phyloP scores from a whole-genome alignment of 78 protist genomes.

The Dictyostelium citrinum region DNA sequence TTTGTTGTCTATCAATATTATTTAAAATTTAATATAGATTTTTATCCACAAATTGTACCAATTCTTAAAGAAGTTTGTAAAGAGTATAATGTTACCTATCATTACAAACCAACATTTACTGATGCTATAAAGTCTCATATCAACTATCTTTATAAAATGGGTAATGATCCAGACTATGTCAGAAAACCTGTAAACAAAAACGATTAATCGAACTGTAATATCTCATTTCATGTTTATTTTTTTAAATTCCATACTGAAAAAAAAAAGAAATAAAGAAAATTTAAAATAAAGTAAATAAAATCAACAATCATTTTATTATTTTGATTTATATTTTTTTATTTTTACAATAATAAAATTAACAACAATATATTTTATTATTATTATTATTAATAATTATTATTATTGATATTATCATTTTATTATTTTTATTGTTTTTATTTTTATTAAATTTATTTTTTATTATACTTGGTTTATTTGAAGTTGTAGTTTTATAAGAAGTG shows the following conservation, averaged over 20 bases:
- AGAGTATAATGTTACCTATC: conserved; percentile 28
- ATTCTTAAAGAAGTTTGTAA: conserved; percentile 51
- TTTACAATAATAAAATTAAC: no score
- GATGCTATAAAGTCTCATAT: conserved; percentile 52
- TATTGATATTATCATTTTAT: no score
- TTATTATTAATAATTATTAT: no score
- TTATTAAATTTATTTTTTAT: background rate
- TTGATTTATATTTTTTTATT: no score
- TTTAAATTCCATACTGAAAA: no score
- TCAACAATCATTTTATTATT: no score
- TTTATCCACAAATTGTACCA: conserved; percentile 55
- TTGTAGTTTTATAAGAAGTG: background rate
- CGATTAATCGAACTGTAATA: background rate
- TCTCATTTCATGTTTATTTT: no score
- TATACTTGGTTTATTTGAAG: background rate
- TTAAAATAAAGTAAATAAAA: no score
- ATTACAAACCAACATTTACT: background rate
- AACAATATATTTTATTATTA: no score
- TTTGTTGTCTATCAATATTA: background rate
- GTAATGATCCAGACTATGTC: conserved; percentile 67
- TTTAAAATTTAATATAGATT: background rate
- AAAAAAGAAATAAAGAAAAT: no score
- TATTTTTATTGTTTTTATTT: no score
- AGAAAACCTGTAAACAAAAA: background rate
- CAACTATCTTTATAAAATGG: conserved; percentile 58